These are phyloP conservation scores for Thuidium tamariscinum DNA, from an alignment of 225 moss, liverwort and hornwort genomes.

Conservation along the genomic window DNA sequence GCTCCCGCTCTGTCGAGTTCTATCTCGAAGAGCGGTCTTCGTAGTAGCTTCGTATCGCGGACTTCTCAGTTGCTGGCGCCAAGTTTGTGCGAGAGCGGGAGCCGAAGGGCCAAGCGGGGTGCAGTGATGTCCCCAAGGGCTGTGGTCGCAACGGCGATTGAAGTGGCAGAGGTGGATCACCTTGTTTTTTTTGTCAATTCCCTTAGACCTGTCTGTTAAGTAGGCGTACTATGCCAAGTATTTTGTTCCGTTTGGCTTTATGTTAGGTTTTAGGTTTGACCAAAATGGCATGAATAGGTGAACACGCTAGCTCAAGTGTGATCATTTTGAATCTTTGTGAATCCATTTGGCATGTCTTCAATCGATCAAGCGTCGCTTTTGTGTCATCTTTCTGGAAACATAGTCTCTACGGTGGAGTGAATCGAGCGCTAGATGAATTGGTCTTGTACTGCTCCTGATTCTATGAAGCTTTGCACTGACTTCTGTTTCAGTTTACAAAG, in stretches of 20 bases:
- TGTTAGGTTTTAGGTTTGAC: not conserved
- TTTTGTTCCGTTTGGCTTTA: not conserved
- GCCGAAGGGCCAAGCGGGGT: not conserved
- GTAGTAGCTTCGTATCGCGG: constrained; percentile 7
- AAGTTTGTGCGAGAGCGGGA: not conserved
- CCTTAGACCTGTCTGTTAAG: not conserved
- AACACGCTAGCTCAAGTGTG: not conserved
- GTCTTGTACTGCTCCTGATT: not conserved
- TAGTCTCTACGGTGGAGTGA: not conserved
- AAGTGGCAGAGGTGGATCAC: constrained; percentile 29
- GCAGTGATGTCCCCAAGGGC: constrained; percentile 20
- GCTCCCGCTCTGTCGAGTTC: not conserved
- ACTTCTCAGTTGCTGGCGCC: constrained; percentile 11
- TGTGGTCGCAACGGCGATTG: constrained; percentile 22
- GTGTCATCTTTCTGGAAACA: not conserved
- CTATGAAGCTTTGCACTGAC: not conserved
- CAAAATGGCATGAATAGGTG: not conserved
- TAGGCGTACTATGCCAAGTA: not conserved
- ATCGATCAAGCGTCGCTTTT: not conserved
- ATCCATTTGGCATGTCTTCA: not conserved
- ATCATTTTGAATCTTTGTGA: not conserved
- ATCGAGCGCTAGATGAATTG: not conserved
- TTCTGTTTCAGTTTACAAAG: constrained; percentile 17
- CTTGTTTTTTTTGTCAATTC: not conserved
- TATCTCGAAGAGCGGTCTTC: constrained; percentile 6